Percentiles rank a stretch among this genome's conserved stretches.
These are phyloP conservation scores for Penicillium bovifimosum DNA, from an alignment of 495 filamentous ascomycete genomes.

Conservation along the genomic window DNA sequence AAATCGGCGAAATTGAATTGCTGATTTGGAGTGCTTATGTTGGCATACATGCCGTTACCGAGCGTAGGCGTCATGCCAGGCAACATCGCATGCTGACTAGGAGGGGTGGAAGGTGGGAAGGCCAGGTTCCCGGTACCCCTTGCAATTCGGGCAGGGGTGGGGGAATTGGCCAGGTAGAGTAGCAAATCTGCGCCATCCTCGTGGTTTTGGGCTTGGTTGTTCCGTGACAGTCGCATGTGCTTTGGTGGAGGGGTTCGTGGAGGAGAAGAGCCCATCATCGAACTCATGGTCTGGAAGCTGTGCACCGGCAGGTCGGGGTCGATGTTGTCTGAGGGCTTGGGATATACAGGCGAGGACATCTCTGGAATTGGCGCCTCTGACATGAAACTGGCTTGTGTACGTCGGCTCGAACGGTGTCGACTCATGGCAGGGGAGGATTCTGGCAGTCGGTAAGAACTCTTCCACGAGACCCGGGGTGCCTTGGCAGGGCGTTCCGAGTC, in stretches of 20 bases:
- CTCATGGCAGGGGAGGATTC: conserved; percentile 71
- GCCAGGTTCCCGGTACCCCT: conserved; percentile 34
- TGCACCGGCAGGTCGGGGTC: conserved; percentile 64
- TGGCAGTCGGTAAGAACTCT: conserved; percentile 62
- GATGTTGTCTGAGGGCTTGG: conserved; percentile 66
- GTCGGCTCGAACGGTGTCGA: conserved; percentile 30
- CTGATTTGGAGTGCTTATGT: conserved; percentile 54
- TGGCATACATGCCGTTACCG: conserved; percentile 53
- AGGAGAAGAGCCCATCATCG: conserved; percentile 64
- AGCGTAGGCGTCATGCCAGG: conserved; percentile 66
- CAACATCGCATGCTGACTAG: conserved; percentile 67
- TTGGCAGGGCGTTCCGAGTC: conserved; percentile 52
- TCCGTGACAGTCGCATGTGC: conserved; percentile 45
- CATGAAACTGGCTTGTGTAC: conserved; percentile 64
- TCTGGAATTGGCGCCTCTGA: conserved; percentile 64
- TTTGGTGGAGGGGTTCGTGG: conserved; percentile 75
- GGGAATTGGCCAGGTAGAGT: conserved; percentile 87
- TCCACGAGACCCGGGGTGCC: conserved; percentile 60
- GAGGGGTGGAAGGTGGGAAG: conserved; percentile 81
- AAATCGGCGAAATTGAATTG: conserved; percentile 96
- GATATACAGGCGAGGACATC: conserved; percentile 55
- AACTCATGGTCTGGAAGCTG: conserved; percentile 57
- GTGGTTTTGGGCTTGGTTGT: conserved; percentile 44
- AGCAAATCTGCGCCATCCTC: conserved; percentile 89
- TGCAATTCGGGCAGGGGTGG: conserved; percentile 64